phyloP scores from a whole-genome alignment of 768 basidiomycete species.

The Hirschioporus abietinus region DNA sequence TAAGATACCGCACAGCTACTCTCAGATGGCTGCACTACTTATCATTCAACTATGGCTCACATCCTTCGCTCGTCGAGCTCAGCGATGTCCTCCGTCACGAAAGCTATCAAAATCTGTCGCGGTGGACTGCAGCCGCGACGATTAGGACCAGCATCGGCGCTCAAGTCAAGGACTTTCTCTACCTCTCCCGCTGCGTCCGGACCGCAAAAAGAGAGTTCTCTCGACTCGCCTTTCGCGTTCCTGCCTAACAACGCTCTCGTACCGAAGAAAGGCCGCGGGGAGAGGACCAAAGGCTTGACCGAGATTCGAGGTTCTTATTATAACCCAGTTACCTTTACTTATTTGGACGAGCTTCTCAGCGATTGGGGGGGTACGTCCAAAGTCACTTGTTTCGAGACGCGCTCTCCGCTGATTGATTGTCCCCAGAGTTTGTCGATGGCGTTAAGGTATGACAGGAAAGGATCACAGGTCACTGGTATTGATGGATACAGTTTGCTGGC shows the following conservation, averaged over 20 bases:
- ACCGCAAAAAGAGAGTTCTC: neutral
- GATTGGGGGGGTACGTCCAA: constrained; percentile 27
- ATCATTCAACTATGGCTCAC: neutral
- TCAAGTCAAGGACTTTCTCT: neutral
- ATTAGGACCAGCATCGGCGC: neutral
- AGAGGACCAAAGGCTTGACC: constrained; percentile 27
- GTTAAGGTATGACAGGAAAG: constrained; percentile 22
- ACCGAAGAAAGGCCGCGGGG: constrained; percentile 26
- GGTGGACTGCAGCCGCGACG: too few relatives aligned
- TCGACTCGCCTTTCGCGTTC: constrained; percentile 20
- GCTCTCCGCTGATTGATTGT: neutral
- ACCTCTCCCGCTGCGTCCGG: neutral
- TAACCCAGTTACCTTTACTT: constrained; percentile 34
- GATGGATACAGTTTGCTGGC: constrained; percentile 27
- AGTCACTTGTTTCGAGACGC: neutral
- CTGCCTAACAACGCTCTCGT: constrained; percentile 27
- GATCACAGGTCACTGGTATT: neutral
- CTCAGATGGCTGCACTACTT: neutral
- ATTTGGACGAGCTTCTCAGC: constrained; percentile 34
- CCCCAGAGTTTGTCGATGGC: constrained; percentile 33
- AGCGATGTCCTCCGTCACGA: neutral
- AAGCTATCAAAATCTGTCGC: neutral
- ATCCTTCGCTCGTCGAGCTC: neutral
- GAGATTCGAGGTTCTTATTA: constrained; percentile 44
- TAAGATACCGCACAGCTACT: neutral